These are phyloP conservation scores for Moringa oleifera DNA, from an alignment of 345 rosid genomes.

Conservation along the genomic window DNA sequence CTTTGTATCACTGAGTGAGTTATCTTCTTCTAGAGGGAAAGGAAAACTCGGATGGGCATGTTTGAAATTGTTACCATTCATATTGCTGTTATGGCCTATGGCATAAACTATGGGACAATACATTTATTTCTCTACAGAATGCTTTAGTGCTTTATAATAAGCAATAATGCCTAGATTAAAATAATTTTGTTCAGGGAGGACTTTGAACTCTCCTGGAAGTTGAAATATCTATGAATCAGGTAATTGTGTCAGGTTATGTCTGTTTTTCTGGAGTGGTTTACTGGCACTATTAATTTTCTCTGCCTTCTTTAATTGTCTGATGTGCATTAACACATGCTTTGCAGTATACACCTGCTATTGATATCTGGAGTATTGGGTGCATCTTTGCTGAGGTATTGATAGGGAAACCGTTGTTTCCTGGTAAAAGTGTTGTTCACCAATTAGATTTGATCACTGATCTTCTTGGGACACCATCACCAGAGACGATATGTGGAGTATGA, in stretches of 20 bases:
- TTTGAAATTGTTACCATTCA: not conserved
- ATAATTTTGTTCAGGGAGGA: constrained; percentile 99
- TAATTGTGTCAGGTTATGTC: constrained; percentile 65
- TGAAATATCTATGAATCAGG: constrained; percentile 89
- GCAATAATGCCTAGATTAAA: constrained; percentile 83
- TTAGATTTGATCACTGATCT: constrained; percentile 94
- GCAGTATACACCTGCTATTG: constrained; percentile 99
- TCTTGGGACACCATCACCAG: constrained; percentile 85
- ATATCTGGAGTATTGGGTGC: constrained; percentile 97
- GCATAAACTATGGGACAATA: constrained; percentile 16
- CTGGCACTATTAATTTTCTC: constrained; percentile 13
- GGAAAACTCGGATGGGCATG: not conserved
- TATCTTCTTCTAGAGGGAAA: too few species aligned
- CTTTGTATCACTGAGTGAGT: too few species aligned
- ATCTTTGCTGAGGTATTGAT: constrained; percentile 93
- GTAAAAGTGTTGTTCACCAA: constrained; percentile 96
- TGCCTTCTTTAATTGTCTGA: constrained; percentile 24
- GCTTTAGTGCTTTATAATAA: constrained; percentile 44
- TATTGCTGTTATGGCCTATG: constrained; percentile 7
- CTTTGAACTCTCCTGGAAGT: constrained; percentile 99
- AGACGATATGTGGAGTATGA: constrained; percentile 82
- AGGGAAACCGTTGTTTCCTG: constrained; percentile 98
- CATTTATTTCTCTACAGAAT: constrained; percentile 28
- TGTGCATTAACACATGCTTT: constrained; percentile 14
- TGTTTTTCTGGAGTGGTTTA: constrained; percentile 22